Base-by-base conservation (phyloP, 169 alveolate genomes). In the Cryptosporidium sp. region DNA sequence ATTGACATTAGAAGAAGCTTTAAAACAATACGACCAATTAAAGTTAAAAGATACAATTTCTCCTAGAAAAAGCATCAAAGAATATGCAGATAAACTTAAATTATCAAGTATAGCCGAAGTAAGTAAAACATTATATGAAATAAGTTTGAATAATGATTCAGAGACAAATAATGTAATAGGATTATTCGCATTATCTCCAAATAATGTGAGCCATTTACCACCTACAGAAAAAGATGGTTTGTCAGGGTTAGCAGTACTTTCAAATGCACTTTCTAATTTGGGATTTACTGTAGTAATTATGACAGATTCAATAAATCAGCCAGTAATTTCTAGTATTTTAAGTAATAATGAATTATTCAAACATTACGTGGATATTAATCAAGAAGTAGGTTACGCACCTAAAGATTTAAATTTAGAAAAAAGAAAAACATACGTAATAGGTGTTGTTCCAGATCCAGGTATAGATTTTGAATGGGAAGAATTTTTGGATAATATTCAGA, bases 391-490 rank as follows among this genome's bases (percentile, higher is more conserved):
- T 3, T 60, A 61, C 21, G 69, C 89, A 44, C 89, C 89, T 23
- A 65, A 80, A n/a, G 45, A 44, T 42, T 29, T 80, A 3, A 29
- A 37, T 39, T 42, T 80, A 26, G 89, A 80, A n/a, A 60, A 80
- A 23, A 53, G 68, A 18, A 80, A 80, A 23, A 65, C 60, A 44
- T 80, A 80, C 39, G 75, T 80, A 26, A 44, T 80, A 12, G 89
- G 89, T n/a, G 89, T 80, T 8, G 89, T 80, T 6, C 89, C 89
- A 26, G 67, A 62, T 35, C 89, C 89, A 62, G 89, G 89, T 21
- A 80, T 80, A 37, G 75, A 60, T 65, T 60, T 67, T 4, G 89
- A 80, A 62, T 80, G 89, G 89, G 80, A 37, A 12, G 75, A 80
- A 37, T 80, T 80, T 60, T 42, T 80, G 39, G 75, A 80, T 14